Evolutionary conservation across 2,329 filamentous ascomycete genomes (phyloP), one percentile per base, ranked within the genome.

Genomic region (Fusarium coffeatum): DNA sequence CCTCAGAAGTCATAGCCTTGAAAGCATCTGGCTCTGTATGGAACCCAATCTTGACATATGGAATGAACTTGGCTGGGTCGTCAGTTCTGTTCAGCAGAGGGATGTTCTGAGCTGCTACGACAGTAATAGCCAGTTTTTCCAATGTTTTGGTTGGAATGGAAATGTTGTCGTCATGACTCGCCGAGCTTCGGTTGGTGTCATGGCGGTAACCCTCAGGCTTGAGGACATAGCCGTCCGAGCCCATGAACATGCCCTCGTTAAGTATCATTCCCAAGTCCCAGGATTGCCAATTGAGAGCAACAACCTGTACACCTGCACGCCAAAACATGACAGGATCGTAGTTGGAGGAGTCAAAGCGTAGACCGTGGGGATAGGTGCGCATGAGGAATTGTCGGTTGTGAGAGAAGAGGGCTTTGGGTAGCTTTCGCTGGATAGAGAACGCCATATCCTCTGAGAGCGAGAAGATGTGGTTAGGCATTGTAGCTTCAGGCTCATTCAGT

Each of bases 211-310:
- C 90, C 15, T 85, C 77, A 0, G 94, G 94, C 80, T 98, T 97
- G 57, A 96, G 85, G 4, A 94, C 89, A 91, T 93, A 98, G 28
- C 94, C 94, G 34, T 88, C 83, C 45, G 92, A 91, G 6, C 89
- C 92, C 41, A 93, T 92, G 78, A 98, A 99, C 96, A 98, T 98
- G 76, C 92, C 96, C 73, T 97, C 92, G 76, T 98, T 98, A 76
- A 99, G 88, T 83, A 98, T 96, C 88, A 98, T 97, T 32, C 93
- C 93, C 53, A 95, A 88, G 76, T 98, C 95, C 72, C 94, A 92
- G 1, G 91, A 95, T 79, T 98, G 96, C 94, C 96, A 98, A 78
- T 98, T 98, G 77, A 98, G 86, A 8, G 94, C 94, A 7, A 93
- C 94, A 93, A 99, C 98, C 78, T 99, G 96, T 8, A 97, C 94